phyloP scores from a whole-genome alignment of 352 stramenopile genomes.

The Albugo laibachii region DNA sequence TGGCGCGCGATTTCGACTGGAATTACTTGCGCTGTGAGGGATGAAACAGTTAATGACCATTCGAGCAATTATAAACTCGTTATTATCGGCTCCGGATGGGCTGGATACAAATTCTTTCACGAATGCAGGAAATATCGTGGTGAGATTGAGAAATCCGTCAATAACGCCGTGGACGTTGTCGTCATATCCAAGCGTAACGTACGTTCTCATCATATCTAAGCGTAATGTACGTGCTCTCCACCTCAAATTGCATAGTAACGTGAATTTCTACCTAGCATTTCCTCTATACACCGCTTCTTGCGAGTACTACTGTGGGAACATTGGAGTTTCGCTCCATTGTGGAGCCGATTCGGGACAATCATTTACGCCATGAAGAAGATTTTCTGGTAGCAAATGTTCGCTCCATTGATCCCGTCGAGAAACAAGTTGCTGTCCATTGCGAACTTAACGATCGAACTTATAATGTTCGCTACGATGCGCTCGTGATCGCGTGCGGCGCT shows the following conservation, averaged over 20 bases:
- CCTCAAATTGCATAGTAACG: slow-evolving; percentile 2
- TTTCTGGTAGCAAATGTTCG: slow-evolving; percentile 53
- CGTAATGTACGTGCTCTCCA: slow-evolving; percentile 28
- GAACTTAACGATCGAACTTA: slow-evolving; percentile 39
- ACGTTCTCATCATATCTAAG: slow-evolving; percentile 21
- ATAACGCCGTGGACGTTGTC: slow-evolving; percentile 42
- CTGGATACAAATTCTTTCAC: slow-evolving; percentile 53
- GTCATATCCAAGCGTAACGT: slow-evolving; percentile 70
- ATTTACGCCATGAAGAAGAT: slow-evolving; percentile 47
- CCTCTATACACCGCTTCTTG: slow-evolving; percentile 94
- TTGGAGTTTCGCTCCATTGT: slow-evolving; percentile 95
- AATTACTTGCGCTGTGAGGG: no score
- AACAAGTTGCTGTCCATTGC: slow-evolving; percentile 49
- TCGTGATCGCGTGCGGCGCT: slow-evolving; percentile 85
- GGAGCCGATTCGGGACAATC: slow-evolving; percentile 84
- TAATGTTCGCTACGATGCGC: slow-evolving; percentile 83
- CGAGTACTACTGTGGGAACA: slow-evolving; percentile 87
- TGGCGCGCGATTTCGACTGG: no score
- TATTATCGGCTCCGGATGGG: slow-evolving; percentile 62
- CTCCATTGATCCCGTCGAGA: slow-evolving; percentile 58
- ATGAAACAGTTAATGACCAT: no score
- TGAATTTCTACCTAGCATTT: slow-evolving; percentile 68
- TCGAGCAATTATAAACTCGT: slow-evolving; percentile 39
- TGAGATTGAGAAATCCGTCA: slow-evolving; percentile 43
- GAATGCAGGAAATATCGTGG: slow-evolving; percentile 52